Evolutionary conservation across 176 grass and related monocot species (phyloP).

Genomic region (Carex cristatella): DNA sequence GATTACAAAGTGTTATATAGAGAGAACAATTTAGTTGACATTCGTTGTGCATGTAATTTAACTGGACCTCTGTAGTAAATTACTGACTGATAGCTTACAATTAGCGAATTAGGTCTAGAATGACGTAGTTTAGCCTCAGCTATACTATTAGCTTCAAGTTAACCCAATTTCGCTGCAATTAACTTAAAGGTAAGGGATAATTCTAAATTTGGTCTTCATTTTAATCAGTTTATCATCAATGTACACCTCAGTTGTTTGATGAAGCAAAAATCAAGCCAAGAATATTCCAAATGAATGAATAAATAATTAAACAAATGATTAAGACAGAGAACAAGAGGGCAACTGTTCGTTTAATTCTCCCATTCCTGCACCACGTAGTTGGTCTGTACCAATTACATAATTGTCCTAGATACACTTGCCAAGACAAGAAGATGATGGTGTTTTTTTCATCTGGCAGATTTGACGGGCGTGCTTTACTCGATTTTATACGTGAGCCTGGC

Average conservation of each 20-base stretch:
- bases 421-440: slow-evolving; percentile 18
- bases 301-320: not conserved
- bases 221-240: not conserved
- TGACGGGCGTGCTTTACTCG: slow-evolving; percentile 93
- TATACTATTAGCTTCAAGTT: not conserved
- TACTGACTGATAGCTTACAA: not conserved
- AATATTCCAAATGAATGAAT: not conserved
- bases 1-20: not conserved
- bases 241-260: not conserved
- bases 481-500: slow-evolving; percentile 80
- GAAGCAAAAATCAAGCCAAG: not conserved
- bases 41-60: not conserved
- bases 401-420: not conserved
- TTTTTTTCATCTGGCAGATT: slow-evolving; percentile 54
- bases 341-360: not conserved
- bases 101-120: not conserved
- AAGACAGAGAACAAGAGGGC: not conserved
- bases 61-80: not conserved
- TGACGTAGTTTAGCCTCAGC: not conserved
- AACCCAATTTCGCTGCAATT: not conserved
- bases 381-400: not conserved
- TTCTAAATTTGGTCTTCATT: not conserved
- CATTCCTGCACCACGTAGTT: not conserved
- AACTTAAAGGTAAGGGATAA: not conserved
- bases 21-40: not conserved